Evolutionary conservation across 768 basidiomycete genomes (phyloP).

Genomic region (Trametopsis cervina): DNA sequence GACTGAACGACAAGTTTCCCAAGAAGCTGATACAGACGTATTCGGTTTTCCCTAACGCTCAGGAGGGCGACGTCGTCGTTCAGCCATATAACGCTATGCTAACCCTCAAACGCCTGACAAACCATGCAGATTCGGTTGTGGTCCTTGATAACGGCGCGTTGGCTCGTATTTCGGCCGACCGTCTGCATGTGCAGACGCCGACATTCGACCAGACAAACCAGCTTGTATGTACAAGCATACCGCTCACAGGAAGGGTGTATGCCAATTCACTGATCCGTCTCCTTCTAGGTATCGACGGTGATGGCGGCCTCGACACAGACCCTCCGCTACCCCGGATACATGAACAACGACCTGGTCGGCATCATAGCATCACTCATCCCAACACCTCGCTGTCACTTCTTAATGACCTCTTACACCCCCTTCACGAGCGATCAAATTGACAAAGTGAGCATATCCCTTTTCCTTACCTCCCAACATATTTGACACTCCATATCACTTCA

Average conservation of each 20-base stretch:
- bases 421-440: conserved; percentile 97
- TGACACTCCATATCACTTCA: background rate
- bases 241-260: background rate
- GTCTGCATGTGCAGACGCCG: conserved; percentile 81
- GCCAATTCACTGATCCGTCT: background rate
- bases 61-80: conserved; percentile 94
- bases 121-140: conserved; percentile 96
- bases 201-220: conserved; percentile 92
- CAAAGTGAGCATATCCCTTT: conserved; percentile 45
- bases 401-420: conserved; percentile 98
- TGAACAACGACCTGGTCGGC: conserved; percentile 98
- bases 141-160: conserved; percentile 96
- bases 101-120: conserved; percentile 87
- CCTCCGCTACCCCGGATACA: conserved; percentile 94
- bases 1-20: conserved; percentile 94
- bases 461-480: background rate
- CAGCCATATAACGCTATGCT: conserved; percentile 97
- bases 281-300: conserved; percentile 80
- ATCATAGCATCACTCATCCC: conserved; percentile 96
- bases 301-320: conserved; percentile 98
- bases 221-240: conserved; percentile 44
- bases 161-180: conserved; percentile 86
- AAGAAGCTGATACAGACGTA: conserved; percentile 99
- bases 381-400: conserved; percentile 94
- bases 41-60: conserved; percentile 93